These are phyloP conservation scores for Monosporascus cannonballus DNA, from an alignment of 2,329 filamentous ascomycete genomes.

Conservation along the genomic window DNA sequence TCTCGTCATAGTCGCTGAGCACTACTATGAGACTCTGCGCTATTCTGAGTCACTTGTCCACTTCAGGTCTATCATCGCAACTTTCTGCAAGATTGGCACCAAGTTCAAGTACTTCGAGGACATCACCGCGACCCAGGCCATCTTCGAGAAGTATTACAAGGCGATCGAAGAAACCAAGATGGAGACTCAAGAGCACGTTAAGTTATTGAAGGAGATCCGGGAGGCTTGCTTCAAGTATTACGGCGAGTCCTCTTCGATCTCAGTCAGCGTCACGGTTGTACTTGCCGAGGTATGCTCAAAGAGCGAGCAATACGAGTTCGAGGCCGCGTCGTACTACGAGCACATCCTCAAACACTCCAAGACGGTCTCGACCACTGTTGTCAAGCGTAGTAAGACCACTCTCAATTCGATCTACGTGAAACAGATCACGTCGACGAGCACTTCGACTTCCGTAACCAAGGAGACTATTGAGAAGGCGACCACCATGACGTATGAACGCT, in stretches of 20 bases:
- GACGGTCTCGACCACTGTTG: neutral
- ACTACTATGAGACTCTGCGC: slow-evolving; percentile 28
- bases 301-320: slow-evolving; percentile 27
- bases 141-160: slow-evolving; percentile 16
- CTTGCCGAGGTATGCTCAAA: slow-evolving; percentile 32
- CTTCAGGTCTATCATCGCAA: slow-evolving; percentile 28
- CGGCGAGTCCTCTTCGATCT: slow-evolving; percentile 28
- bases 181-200: slow-evolving; percentile 28
- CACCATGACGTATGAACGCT: neutral
- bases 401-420: neutral
- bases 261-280: slow-evolving; percentile 27
- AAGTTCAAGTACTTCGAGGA: slow-evolving; percentile 28
- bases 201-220: slow-evolving; percentile 27
- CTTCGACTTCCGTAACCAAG: neutral
- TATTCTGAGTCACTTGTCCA: slow-evolving; percentile 8
- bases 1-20: slow-evolving; percentile 28
- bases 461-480: neutral
- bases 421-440: neutral
- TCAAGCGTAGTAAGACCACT: neutral
- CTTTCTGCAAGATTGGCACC: slow-evolving; percentile 24
- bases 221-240: slow-evolving; percentile 28
- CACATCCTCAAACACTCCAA: slow-evolving; percentile 23
- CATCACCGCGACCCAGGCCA: slow-evolving; percentile 22
- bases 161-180: slow-evolving; percentile 27
- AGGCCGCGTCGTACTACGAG: slow-evolving; percentile 30